phyloP scores from a whole-genome alignment of 169 alveolate genomes.

The Cryptosporidium muris region DNA sequence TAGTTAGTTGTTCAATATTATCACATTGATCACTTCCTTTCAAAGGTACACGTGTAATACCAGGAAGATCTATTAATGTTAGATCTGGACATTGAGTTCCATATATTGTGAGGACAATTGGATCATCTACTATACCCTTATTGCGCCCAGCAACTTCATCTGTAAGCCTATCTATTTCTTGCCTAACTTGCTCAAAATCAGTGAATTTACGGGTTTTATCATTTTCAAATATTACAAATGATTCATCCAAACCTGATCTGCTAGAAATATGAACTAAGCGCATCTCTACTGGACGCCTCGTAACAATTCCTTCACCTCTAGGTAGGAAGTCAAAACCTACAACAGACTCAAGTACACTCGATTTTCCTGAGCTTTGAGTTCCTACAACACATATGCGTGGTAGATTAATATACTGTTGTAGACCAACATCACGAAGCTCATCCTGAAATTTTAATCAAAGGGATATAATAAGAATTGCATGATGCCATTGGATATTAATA shows the following conservation, averaged over 20 bases:
- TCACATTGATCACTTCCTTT: constrained; percentile 95
- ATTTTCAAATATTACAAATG: constrained; percentile 81
- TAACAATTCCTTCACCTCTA: constrained; percentile 97
- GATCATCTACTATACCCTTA: constrained; percentile 95
- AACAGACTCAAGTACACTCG: constrained; percentile 94
- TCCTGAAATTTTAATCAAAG: constrained; percentile 73
- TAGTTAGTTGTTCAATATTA: constrained; percentile 93
- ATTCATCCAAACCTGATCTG: constrained; percentile 77
- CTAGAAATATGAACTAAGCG: constrained; percentile 88
- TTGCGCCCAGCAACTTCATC: constrained; percentile 91
- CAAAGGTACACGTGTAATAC: constrained; percentile 96
- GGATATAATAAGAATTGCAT: background rate
- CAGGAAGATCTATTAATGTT: constrained; percentile 98
- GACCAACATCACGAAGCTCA: constrained; percentile 91
- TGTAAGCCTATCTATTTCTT: constrained; percentile 87
- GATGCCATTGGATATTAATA: background rate
- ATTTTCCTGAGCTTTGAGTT: constrained; percentile 88
- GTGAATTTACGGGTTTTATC: constrained; percentile 82
- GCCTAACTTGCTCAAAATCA: constrained; percentile 91
- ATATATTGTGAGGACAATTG: constrained; percentile 94
- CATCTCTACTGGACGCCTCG: constrained; percentile 98
- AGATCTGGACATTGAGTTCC: constrained; percentile 96
- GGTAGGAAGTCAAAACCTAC: constrained; percentile 98
- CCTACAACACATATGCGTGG: constrained; percentile 88
- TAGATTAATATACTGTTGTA: constrained; percentile 90